Evolutionary conservation across 2,329 filamentous ascomycete genomes (phyloP).

Genomic region (Fusarium annulatum): DNA sequence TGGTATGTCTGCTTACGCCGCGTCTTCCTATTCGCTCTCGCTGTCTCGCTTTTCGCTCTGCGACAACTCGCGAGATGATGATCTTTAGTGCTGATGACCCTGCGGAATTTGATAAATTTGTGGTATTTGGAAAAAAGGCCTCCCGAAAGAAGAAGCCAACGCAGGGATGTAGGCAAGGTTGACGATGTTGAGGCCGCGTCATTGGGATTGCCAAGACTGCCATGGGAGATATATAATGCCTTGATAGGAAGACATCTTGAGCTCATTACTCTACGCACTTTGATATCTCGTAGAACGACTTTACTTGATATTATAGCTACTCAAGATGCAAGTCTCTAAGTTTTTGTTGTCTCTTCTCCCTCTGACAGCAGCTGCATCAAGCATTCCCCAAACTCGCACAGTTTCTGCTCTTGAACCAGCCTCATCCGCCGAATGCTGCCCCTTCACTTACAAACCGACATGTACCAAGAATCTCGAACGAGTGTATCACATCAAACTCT

Average conservation of each 20-base stretch:
- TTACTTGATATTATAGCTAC: rapidly evolving
- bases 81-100: not conserved
- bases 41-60: slow-evolving; percentile 1
- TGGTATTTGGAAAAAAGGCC: not conserved
- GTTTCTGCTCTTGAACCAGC: not conserved
- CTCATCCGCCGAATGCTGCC: not conserved
- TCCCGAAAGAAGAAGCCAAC: not conserved
- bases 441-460: slow-evolving; percentile 5
- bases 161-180: not conserved
- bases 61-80: not conserved
- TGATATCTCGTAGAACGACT: rapidly evolving
- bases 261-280: rapidly evolving
- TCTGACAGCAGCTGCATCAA: not conserved
- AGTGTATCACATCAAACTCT: slow-evolving; percentile 5
- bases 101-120: rapidly evolving
- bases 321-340: not conserved
- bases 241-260: rapidly evolving
- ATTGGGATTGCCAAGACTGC: not conserved
- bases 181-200: not conserved
- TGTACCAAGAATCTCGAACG: slow-evolving; percentile 12
- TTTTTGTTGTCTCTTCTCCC: not conserved
- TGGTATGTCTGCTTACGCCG: not conserved
- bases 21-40: not conserved
- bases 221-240: not conserved
- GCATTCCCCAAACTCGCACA: not conserved